A percentile compares a stretch with the other conserved stretches of the same genome.
phyloP scores from a whole-genome alignment of 1,284 basidiomycete species.

The Trametes pubescens region DNA sequence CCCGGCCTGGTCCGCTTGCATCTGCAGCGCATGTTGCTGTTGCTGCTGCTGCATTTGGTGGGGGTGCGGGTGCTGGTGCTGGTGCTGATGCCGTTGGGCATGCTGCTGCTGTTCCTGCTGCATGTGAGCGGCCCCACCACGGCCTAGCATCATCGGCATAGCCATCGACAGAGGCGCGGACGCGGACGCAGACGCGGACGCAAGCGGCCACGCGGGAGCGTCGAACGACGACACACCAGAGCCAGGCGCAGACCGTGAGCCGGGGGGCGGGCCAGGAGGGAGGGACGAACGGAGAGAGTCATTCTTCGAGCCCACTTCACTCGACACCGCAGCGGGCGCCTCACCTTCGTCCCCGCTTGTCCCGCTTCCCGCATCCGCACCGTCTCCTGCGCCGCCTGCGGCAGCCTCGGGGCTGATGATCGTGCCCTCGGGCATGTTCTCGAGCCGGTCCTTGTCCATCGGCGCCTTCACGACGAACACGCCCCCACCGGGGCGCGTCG shows the following conservation, averaged over 20 bases:
- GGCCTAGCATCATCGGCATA: constrained; percentile 31
- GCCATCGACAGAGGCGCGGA: constrained; percentile 1
- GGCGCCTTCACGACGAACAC: constrained; percentile 79
- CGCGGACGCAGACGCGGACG: constrained; percentile 8
- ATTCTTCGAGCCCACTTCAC: constrained; percentile 36
- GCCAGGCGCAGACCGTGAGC: constrained; percentile 20
- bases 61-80: constrained; percentile 14
- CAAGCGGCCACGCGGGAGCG: constrained; percentile 16
- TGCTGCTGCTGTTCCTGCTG: constrained; percentile 19
- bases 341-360: constrained; percentile 54
- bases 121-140: constrained; percentile 11
- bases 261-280: constrained; percentile 18
- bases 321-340: constrained; percentile 46
- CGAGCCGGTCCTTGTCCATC: constrained; percentile 50
- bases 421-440: constrained; percentile 67
- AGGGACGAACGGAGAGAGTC: constrained; percentile 42
- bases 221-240: constrained; percentile 25
- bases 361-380: constrained; percentile 47
- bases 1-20: constrained; percentile 31
- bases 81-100: constrained; percentile 17
- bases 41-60: constrained; percentile 18
- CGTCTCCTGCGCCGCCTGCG: constrained; percentile 20
- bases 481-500: constrained; percentile 82
- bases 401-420: constrained; percentile 53
- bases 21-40: constrained; percentile 26